Evolutionary conservation across 2,329 filamentous ascomycete genomes (phyloP).

Genomic region (Nothophoma quercina): DNA sequence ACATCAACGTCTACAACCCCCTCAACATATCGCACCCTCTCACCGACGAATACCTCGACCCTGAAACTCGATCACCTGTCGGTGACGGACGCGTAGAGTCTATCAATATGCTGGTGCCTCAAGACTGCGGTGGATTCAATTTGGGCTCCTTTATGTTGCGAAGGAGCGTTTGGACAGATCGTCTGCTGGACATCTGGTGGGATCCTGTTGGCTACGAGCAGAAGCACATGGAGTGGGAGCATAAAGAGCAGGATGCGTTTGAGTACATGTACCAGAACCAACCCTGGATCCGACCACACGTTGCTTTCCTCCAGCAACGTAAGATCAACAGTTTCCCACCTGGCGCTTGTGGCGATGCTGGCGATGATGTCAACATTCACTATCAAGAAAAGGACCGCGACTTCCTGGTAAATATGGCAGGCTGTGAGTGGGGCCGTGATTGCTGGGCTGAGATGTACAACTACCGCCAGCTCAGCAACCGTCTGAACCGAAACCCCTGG

Average conservation of each 20-base stretch:
- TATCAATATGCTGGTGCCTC: conserved; percentile 86
- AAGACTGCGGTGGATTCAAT: conserved; percentile 97
- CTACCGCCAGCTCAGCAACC: conserved; percentile 90
- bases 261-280: conserved; percentile 91
- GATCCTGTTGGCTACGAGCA: conserved; percentile 97
- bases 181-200: conserved; percentile 96
- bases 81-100: conserved; percentile 81
- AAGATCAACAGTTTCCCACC: conserved; percentile 94
- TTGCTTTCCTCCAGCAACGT: conserved; percentile 88
- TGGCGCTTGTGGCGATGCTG: conserved; percentile 83
- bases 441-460: conserved; percentile 99
- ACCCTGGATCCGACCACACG: conserved; percentile 89
- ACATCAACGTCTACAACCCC: conserved; percentile 96
- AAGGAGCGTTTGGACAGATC: conserved; percentile 87
- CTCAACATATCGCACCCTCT: conserved; percentile 90
- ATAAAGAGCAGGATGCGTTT: conserved; percentile 96
- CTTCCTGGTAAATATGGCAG: conserved; percentile 98
- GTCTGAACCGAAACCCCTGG: conserved; percentile 84
- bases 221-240: conserved; percentile 98
- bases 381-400: conserved; percentile 87
- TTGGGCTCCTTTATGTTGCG: conserved; percentile 93
- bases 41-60: conserved; percentile 76
- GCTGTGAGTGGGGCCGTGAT: conserved; percentile 94
- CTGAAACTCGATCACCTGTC: conserved; percentile 71
- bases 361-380: conserved; percentile 79